Conservation (phyloP, 2,329 filamentous ascomycete genomes). For the Hypoxylon sp. region DNA sequence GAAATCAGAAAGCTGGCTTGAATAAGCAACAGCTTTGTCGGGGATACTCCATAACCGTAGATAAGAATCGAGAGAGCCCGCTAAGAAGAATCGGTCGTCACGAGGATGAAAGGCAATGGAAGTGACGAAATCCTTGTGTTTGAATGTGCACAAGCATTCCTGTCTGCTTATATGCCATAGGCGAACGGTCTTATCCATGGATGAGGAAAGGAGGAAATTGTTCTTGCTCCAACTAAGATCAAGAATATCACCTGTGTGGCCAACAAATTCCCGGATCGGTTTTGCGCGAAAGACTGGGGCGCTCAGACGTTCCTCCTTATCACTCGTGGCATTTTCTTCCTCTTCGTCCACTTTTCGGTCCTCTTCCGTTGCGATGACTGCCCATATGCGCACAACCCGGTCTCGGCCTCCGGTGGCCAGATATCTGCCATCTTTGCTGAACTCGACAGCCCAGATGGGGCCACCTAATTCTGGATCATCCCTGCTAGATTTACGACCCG, state of each 20-base stretch:
- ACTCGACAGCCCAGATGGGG: constrained; percentile 93
- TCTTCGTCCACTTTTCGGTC: constrained; percentile 82
- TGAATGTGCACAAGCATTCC: constrained; percentile 93
- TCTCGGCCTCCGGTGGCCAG: constrained; percentile 95
- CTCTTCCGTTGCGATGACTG: constrained; percentile 85
- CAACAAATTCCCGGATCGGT: constrained; percentile 83
- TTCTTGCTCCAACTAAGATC: constrained; percentile 99
- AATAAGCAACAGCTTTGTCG: constrained; percentile 92
- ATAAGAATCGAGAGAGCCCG: constrained; percentile 90
- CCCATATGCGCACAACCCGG: constrained; percentile 87
- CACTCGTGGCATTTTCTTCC: constrained; percentile 68
- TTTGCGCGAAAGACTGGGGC: constrained; percentile 91
- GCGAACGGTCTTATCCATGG: constrained; percentile 97
- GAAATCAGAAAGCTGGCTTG: constrained; percentile 83
- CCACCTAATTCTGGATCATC: constrained; percentile 65
- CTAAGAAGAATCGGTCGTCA: constrained; percentile 96
- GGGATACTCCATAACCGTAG: constrained; percentile 96
- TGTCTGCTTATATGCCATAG: constrained; percentile 90
- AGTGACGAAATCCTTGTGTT: constrained; percentile 94
- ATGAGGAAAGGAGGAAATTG: constrained; percentile 94
- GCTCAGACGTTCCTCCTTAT: constrained; percentile 76
- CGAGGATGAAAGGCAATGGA: constrained; percentile 94
- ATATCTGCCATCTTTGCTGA: constrained; percentile 92
- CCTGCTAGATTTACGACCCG: constrained; percentile 51
- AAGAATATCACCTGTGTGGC: constrained; percentile 87